Evolutionary conservation across 768 basidiomycete species (phyloP), one percentile per base, ranked within the genome.

Genomic region (Mycena latifolia): DNA sequence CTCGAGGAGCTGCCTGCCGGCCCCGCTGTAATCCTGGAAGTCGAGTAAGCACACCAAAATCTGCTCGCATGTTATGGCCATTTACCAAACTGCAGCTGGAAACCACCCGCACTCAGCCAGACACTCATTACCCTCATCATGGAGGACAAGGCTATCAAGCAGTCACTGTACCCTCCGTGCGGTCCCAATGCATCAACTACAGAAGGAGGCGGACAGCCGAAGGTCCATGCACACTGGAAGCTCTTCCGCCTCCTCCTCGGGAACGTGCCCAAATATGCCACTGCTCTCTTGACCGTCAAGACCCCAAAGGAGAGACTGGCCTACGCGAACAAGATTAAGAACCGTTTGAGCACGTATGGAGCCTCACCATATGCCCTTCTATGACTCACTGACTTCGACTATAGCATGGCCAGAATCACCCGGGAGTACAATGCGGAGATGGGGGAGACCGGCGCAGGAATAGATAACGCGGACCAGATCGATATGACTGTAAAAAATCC

Each of bases 271-370:
- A 24, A 17, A 48, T 37, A 18, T 59, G 50, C 46, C 37, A 50
- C 33, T 46, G 47, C 1, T 18, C 47, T 4, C 33, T 48, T 9
- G 31, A n/a, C n/a, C 10, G 24, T 25, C n/a, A 4, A 12, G 45
- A n/a, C n/a, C n/a, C 18, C 22, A 22, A 48, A 48, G 33, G 10
- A 33, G 9, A 11, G 20, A 11, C 39, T 56, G 2, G 54, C 17
- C 25, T 56, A 45, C 18, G 55, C 41, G 1, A 54, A 61, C 52
- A 61, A 54, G 27, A 54, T 54, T 14, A 61, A 61, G 31, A 61
- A 61, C 31, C 39, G 60, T 2, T 28, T 61, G 1, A 8, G 52
- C 41, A n/a, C n/a, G 60, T 61, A 37, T 35, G 60, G 1, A 31
- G 50, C 14, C 25, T 29, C 11, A 28, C 37, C 27, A 31, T 37